phyloP scores from a whole-genome alignment of 2,329 filamentous ascomycete genomes.

The Neopestalotiopsis rosae region DNA sequence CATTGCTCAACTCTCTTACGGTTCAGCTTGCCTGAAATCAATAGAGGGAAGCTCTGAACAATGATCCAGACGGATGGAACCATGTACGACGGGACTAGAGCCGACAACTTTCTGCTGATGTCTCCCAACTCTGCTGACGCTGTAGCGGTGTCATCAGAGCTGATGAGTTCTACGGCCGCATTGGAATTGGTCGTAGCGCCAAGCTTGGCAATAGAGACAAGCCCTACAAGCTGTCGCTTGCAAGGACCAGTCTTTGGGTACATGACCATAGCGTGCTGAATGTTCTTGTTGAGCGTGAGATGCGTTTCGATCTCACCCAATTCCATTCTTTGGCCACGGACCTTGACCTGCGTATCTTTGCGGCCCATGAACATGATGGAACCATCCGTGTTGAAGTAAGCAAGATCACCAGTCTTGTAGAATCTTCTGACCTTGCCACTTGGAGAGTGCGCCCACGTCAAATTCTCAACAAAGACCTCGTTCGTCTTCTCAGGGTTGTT shows the following conservation, averaged over 20 bases:
- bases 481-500: slow-evolving; percentile 27
- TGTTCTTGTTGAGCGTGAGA: slow-evolving; percentile 5
- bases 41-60: background rate
- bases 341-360: slow-evolving; percentile 36
- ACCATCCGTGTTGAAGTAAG: slow-evolving; percentile 11
- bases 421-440: slow-evolving; percentile 16
- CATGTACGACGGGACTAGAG: slow-evolving; percentile 2
- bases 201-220: slow-evolving; percentile 15
- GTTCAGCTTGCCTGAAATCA: slow-evolving; percentile 12
- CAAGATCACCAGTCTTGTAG: slow-evolving; percentile 20
- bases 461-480: slow-evolving; percentile 30
- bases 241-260: slow-evolving; percentile 6
- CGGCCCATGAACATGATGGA: slow-evolving; percentile 13
- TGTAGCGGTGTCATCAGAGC: background rate
- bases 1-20: slow-evolving; percentile 11
- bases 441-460: background rate
- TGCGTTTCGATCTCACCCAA: slow-evolving; percentile 43
- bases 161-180: slow-evolving; percentile 13
- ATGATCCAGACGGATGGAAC: slow-evolving; percentile 11
- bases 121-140: slow-evolving; percentile 11
- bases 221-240: slow-evolving; percentile 7
- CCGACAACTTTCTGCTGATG: slow-evolving; percentile 4
- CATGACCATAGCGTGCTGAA: slow-evolving; percentile 16
- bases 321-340: slow-evolving; percentile 48
- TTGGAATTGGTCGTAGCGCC: slow-evolving; percentile 12